Conservation (phyloP, 2,329 filamentous ascomycete species). For the Arthrobotrys iridis region DNA sequence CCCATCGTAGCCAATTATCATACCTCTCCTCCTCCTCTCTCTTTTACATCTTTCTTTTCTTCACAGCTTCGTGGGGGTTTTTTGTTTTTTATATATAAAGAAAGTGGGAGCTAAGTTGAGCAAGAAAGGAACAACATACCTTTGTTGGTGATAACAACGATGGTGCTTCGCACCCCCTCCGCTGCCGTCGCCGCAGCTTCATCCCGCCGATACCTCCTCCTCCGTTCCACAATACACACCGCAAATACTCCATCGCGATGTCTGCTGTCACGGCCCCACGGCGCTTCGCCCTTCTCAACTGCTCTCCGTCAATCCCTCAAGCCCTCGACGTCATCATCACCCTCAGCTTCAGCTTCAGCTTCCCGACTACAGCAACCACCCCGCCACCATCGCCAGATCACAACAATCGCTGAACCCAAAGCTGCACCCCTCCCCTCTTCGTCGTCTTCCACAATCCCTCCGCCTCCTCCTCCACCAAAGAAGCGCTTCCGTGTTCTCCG, state of each 20-base stretch:
- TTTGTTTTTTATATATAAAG: no score
- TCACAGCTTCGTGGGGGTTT: no score
- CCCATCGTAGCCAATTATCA: background rate
- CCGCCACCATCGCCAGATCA: conserved; percentile 14
- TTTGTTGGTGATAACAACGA: no score
- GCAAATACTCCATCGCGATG: conserved; percentile 22
- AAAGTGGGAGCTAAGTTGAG: no score
- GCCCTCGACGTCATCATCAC: background rate
- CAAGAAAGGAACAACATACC: no score
- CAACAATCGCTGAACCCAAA: conserved; percentile 39
- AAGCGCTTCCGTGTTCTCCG: conserved; percentile 75
- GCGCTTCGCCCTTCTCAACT: conserved; percentile 20
- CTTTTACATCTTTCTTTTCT: background rate
- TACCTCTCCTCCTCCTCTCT: background rate
- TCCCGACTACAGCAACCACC: background rate
- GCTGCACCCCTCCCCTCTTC: background rate
- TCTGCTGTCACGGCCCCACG: conserved; percentile 31
- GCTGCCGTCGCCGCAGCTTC: conserved; percentile 45
- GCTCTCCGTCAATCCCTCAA: conserved; percentile 25
- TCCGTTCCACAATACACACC: conserved; percentile 44
- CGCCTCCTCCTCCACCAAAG: conserved; percentile 58
- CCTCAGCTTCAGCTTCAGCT: background rate
- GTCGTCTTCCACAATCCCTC: conserved; percentile 18
- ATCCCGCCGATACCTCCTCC: conserved; percentile 45
- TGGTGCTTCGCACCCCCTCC: conserved; percentile 53